Percentiles rank a stretch among this genome's conserved stretches.
Conservation (phyloP, 805 yeast genomes). For the Hanseniaspora nectarophila region DNA sequence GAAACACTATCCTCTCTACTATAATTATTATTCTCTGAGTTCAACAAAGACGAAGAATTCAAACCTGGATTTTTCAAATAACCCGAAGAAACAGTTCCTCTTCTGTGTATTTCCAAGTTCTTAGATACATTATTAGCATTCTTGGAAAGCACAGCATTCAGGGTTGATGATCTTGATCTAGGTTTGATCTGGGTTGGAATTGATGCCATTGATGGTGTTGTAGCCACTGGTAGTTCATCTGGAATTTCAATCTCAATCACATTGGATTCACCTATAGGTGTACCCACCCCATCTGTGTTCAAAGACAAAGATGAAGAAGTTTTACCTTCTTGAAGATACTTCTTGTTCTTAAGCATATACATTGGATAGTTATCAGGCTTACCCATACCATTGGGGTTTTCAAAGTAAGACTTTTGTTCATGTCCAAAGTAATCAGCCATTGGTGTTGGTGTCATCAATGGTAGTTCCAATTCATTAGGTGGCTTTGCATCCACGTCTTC, state of each 20-base stretch:
- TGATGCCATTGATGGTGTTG: slow-evolving; percentile 21
- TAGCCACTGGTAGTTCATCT: slow-evolving; percentile 27
- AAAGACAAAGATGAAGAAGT: slow-evolving; percentile 11
- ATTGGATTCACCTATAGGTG: slow-evolving; percentile 7
- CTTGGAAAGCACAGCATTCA: slow-evolving; percentile 18
- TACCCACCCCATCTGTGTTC: slow-evolving; percentile 13
- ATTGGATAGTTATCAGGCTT: slow-evolving; percentile 6
- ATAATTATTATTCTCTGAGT: background rate
- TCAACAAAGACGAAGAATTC: background rate
- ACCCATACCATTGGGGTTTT: background rate
- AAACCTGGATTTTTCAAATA: slow-evolving; percentile 9
- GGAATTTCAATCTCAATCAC: slow-evolving; percentile 54
- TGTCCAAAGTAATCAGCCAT: slow-evolving; percentile 2
- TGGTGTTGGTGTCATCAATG: slow-evolving; percentile 14
- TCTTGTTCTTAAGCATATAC: slow-evolving; percentile 13
- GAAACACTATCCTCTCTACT: background rate
- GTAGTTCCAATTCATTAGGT: slow-evolving; percentile 5
- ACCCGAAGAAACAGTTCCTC: slow-evolving; percentile 20
- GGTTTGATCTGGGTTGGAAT: slow-evolving; percentile 33
- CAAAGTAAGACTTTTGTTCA: slow-evolving; percentile 13
- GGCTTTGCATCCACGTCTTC: slow-evolving; percentile 27
- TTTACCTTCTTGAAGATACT: slow-evolving; percentile 8
- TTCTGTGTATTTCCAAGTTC: slow-evolving; percentile 23
- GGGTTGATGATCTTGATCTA: slow-evolving; percentile 28
- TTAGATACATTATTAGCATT: slow-evolving; percentile 20